phyloP scores from a whole-genome alignment of 192 early-diverging fungal genomes.

The Backusella morwellensis region DNA sequence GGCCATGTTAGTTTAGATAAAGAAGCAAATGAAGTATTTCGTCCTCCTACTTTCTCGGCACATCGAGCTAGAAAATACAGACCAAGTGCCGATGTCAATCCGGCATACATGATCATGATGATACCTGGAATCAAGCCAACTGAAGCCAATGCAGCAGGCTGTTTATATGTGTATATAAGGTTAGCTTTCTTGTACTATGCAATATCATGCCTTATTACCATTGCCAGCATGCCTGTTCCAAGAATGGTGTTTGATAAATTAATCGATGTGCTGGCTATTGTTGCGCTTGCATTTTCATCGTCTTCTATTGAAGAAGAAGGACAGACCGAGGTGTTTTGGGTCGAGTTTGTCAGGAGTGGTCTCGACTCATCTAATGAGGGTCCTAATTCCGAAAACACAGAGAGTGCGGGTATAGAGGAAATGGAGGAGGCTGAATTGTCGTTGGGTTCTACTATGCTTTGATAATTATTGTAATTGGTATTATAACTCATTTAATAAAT shows the following conservation, averaged over 20 bases:
- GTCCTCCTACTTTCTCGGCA: constrained; percentile 73
- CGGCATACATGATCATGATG: constrained; percentile 78
- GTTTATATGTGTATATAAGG: background rate
- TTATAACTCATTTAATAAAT: background rate
- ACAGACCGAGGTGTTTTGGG: background rate
- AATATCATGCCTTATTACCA: constrained; percentile 52
- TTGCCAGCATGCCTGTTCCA: constrained; percentile 94
- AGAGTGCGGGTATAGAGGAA: constrained; percentile 10
- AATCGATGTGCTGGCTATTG: constrained; percentile 62
- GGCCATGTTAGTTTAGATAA: constrained; percentile 92
- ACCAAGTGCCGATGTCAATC: constrained; percentile 71
- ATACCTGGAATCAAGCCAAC: constrained; percentile 84
- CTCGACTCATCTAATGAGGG: background rate
- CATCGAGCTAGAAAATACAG: constrained; percentile 78
- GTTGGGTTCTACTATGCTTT: constrained; percentile 1
- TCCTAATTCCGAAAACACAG: constrained; percentile 10
- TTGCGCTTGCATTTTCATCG: constrained; percentile 48
- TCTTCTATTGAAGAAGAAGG: background rate
- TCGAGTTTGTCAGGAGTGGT: constrained; percentile 6
- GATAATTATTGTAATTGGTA: constrained; percentile 1
- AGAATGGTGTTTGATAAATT: constrained; percentile 96
- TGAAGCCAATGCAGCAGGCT: constrained; percentile 80
- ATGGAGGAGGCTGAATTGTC: background rate
- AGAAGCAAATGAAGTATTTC: constrained; percentile 88
- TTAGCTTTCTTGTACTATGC: too few relatives aligned